phyloP scores from a whole-genome alignment of 768 basidiomycete species.

The Vararia minispora region DNA sequence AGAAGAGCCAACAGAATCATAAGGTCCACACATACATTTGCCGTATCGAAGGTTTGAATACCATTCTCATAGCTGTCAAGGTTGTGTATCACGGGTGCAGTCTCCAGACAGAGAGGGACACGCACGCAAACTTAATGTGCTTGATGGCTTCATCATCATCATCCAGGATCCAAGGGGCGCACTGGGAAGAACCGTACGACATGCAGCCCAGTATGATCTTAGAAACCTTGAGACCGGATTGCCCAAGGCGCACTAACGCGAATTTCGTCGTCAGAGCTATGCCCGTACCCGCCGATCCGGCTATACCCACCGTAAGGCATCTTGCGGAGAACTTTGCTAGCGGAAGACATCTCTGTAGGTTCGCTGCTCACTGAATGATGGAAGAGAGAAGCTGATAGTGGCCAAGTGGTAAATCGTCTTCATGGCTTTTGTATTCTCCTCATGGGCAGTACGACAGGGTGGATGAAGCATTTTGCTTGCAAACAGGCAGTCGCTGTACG shows the following conservation, averaged over 20 bases:
- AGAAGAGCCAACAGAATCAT: neutral
- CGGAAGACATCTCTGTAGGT: too few species aligned
- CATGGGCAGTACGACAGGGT: too few species aligned
- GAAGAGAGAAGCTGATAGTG: too few species aligned
- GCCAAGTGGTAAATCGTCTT: too few species aligned
- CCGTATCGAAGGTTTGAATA: conserved; percentile 27
- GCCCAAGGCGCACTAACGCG: conserved; percentile 34
- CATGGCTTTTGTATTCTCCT: too few species aligned
- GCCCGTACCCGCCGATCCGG: too few species aligned
- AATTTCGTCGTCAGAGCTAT: too few species aligned
- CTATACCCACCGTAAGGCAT: too few species aligned
- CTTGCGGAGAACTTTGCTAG: too few species aligned
- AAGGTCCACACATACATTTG: conserved; percentile 11
- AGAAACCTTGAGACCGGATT: conserved; percentile 30
- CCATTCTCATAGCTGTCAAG: conserved; percentile 24
- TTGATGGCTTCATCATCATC: conserved; percentile 23
- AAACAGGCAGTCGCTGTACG: too few species aligned
- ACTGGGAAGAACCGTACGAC: conserved; percentile 18
- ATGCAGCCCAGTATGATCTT: conserved; percentile 25
- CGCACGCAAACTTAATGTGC: conserved; percentile 30
- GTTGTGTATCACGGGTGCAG: neutral
- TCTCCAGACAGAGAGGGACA: neutral
- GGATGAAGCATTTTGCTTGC: too few species aligned
- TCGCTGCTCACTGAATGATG: too few species aligned
- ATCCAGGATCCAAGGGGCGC: conserved; percentile 27